These are phyloP conservation scores for Naganishia kalamii DNA, from an alignment of 768 basidiomycete genomes.

Conservation along the genomic window DNA sequence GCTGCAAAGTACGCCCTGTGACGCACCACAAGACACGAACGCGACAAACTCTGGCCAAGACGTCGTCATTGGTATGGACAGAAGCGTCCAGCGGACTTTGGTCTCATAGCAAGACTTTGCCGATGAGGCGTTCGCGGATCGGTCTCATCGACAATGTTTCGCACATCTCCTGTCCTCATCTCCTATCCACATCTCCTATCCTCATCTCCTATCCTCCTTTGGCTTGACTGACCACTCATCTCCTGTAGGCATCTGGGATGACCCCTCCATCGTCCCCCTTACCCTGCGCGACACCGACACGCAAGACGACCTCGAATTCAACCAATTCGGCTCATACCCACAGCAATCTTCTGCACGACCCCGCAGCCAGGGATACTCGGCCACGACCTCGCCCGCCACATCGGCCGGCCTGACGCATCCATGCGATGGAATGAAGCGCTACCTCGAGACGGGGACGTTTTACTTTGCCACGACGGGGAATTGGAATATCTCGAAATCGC, in stretches of 20 bases:
- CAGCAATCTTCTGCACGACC: not conserved
- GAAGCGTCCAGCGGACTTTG: too few species aligned
- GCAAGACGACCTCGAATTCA: conserved; percentile 13
- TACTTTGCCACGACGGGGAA: conserved; percentile 76
- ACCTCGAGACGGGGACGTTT: conserved; percentile 83
- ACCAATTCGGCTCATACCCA: conserved; percentile 47
- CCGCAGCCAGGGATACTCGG: not conserved
- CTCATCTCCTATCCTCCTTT: too few species aligned
- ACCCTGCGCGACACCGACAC: not conserved
- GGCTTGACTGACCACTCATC: too few species aligned
- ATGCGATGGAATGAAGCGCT: conserved; percentile 79
- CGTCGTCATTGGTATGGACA: too few species aligned
- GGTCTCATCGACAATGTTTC: too few species aligned
- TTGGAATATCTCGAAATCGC: conserved; percentile 84
- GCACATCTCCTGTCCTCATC: too few species aligned
- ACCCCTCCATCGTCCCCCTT: conserved; percentile 43
- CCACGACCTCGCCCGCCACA: not conserved
- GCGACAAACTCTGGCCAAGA: too few species aligned
- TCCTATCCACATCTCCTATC: too few species aligned
- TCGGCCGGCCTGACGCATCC: conserved; percentile 63
- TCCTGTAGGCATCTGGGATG: conserved; percentile 82
- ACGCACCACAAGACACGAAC: too few species aligned
- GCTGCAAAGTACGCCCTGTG: too few species aligned
- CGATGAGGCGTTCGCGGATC: too few species aligned
- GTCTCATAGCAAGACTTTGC: too few species aligned